These are phyloP conservation scores for Pseudisothecium myosuroides DNA, from an alignment of 225 moss, liverwort and hornwort species.

Conservation along the genomic window DNA sequence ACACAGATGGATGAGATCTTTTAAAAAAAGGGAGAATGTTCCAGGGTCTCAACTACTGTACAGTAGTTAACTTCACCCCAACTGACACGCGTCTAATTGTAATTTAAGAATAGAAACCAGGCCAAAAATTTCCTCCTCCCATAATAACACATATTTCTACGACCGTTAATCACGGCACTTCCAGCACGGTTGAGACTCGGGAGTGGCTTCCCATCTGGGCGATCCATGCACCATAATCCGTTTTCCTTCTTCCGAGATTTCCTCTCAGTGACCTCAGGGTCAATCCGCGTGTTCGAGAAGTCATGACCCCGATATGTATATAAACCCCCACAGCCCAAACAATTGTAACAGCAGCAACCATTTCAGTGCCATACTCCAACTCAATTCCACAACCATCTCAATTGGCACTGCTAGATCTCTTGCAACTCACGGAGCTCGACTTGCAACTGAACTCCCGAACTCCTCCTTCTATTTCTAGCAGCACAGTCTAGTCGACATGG, in stretches of 20 bases:
- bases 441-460: neutral
- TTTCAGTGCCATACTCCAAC: neutral
- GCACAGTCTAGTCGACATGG: neutral
- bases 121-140: neutral
- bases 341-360: neutral
- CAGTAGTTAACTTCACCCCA: too few relatives aligned
- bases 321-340: neutral
- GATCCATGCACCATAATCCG: neutral
- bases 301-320: neutral
- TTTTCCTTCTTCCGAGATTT: neutral
- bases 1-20: neutral
- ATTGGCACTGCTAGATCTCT: neutral
- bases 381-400: neutral
- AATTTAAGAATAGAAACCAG: neutral
- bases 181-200: neutral
- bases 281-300: neutral
- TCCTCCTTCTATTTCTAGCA: neutral
- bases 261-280: neutral
- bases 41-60: too few relatives aligned
- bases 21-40: too few relatives aligned
- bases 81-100: neutral
- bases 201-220: neutral
- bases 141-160: neutral
- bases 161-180: neutral
- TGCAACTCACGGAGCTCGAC: neutral